A percentile compares a stretch with the other conserved stretches of the same genome.
These are phyloP conservation scores for Pleomassaria siparia DNA, from an alignment of 2,329 filamentous ascomycete species.

Conservation along the genomic window DNA sequence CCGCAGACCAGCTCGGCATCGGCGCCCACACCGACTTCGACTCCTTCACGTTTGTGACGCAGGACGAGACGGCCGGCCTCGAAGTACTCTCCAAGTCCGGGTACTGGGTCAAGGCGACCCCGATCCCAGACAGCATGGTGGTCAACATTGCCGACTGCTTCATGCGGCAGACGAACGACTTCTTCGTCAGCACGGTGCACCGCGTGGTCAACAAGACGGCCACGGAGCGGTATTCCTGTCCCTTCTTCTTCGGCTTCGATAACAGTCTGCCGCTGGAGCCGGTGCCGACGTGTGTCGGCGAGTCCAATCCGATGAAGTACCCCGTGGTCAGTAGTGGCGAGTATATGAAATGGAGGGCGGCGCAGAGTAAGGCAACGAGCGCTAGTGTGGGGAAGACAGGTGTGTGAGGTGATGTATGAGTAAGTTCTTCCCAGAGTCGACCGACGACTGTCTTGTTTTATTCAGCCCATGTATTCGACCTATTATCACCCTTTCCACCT, in stretches of 20 bases:
- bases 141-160: conserved; percentile 43
- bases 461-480: too few relatives aligned
- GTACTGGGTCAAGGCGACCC: conserved; percentile 37
- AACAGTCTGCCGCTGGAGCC: conserved; percentile 35
- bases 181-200: conserved; percentile 49
- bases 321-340: conserved; percentile 32
- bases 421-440: too few relatives aligned
- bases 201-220: conserved; percentile 43
- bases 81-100: conserved; percentile 42
- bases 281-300: conserved; percentile 30
- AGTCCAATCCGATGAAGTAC: conserved; percentile 30
- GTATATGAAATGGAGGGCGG: conserved; percentile 17
- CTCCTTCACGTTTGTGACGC: conserved; percentile 14
- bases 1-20: conserved; percentile 8
- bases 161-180: conserved; percentile 51
- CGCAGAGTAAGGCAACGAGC: conserved; percentile 1
- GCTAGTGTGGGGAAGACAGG: too few relatives aligned
- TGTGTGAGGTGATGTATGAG: too few relatives aligned
- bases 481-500: too few relatives aligned
- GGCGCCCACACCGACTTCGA: conserved; percentile 15
- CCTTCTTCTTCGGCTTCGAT: conserved; percentile 46
- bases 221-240: conserved; percentile 44
- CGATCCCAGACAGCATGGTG: conserved; percentile 33
- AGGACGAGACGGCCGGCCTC: conserved; percentile 15
- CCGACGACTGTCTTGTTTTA: too few relatives aligned